These are phyloP conservation scores for Plasmopara muralis DNA, from an alignment of 352 stramenopile genomes.

Conservation along the genomic window DNA sequence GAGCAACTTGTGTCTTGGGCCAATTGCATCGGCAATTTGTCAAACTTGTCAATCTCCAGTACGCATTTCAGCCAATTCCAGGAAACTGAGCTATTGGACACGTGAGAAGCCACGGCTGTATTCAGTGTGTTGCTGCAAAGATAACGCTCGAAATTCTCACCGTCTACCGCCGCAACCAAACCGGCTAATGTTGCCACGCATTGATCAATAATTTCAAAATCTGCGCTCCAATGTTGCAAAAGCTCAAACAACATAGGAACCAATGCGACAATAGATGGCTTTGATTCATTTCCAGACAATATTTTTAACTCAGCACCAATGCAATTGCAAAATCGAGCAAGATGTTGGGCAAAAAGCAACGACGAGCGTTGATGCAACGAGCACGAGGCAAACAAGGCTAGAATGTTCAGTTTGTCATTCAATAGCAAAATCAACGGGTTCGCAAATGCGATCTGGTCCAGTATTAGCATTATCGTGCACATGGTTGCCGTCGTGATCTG, in stretches of 20 bases:
- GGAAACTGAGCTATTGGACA: slow-evolving; percentile 4
- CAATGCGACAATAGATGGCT: no score
- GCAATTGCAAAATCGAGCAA: slow-evolving; percentile 18
- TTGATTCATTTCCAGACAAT: no score
- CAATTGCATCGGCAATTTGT: slow-evolving; percentile 7
- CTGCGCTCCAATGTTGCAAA: no score
- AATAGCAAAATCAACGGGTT: no score
- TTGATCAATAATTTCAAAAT: no score
- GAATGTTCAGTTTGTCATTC: no score
- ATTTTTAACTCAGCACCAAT: neutral
- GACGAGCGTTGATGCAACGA: slow-evolving; percentile 20
- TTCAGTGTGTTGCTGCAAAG: slow-evolving; percentile 8
- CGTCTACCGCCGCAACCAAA: neutral
- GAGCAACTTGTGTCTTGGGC: slow-evolving; percentile 3
- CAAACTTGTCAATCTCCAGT: slow-evolving; percentile 4
- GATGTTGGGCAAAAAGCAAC: slow-evolving; percentile 11
- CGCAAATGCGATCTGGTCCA: no score
- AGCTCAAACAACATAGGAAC: no score
- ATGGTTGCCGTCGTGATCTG: no score
- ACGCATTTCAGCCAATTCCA: slow-evolving; percentile 24
- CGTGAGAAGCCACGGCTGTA: slow-evolving; percentile 8
- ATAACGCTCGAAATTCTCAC: neutral
- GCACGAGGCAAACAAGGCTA: slow-evolving; percentile 15
- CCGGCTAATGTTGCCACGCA: no score
- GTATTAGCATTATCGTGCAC: no score